Evolutionary conservation across 2,329 filamentous ascomycete species (phyloP).

Genomic region (Dichotomopilus funicola): DNA sequence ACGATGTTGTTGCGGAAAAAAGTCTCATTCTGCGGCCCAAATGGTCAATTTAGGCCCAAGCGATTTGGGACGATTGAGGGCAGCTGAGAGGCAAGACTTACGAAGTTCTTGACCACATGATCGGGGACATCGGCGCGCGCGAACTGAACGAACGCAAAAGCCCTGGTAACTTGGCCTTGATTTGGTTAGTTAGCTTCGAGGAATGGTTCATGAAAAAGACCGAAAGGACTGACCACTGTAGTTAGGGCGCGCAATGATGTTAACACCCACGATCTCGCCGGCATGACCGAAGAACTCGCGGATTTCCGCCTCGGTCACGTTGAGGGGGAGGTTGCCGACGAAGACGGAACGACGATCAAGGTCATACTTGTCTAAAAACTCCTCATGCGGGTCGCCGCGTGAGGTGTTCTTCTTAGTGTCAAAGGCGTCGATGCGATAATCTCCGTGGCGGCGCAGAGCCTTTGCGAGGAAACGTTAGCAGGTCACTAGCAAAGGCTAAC

Average conservation of each 20-base stretch:
- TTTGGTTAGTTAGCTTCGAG: background rate
- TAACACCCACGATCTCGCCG: constrained; percentile 33
- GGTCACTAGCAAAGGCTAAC: background rate
- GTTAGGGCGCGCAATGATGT: constrained; percentile 21
- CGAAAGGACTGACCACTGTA: constrained; percentile 3
- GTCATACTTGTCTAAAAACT: constrained; percentile 33
- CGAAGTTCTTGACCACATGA: constrained; percentile 9
- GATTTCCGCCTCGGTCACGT: constrained; percentile 33
- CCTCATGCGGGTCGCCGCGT: constrained; percentile 13
- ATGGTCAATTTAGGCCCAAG: constrained; percentile 5
- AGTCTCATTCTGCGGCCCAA: constrained; percentile 1
- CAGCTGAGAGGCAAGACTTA: constrained; percentile 5
- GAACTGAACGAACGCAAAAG: constrained; percentile 22
- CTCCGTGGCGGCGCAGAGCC: constrained; percentile 9
- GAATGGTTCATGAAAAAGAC: background rate
- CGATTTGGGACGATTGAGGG: background rate
- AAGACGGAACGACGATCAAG: constrained; percentile 42
- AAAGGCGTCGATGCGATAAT: constrained; percentile 22
- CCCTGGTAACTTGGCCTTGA: background rate
- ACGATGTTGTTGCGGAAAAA: constrained; percentile 4
- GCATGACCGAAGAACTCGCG: constrained; percentile 31
- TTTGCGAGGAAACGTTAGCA: constrained; percentile 5
- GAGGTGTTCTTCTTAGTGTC: constrained; percentile 24
- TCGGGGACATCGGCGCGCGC: constrained; percentile 11
- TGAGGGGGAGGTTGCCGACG: constrained; percentile 39